A percentile compares a stretch with the other conserved stretches of the same genome.
Evolutionary conservation across 2,329 filamentous ascomycete genomes (phyloP).

Genomic region (Aspergillus novoparasiticus): DNA sequence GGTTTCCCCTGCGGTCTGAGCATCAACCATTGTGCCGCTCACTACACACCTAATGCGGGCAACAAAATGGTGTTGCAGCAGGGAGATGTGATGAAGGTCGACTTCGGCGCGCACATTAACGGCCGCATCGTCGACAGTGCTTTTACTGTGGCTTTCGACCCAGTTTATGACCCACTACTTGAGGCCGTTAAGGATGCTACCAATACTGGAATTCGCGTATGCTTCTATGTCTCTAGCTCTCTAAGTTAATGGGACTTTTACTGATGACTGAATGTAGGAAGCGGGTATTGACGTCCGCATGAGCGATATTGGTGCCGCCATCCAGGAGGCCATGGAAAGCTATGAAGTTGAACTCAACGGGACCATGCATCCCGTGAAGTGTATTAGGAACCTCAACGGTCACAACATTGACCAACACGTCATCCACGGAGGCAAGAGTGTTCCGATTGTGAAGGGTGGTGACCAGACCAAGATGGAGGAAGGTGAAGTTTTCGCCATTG

Average conservation of each 20-base stretch:
- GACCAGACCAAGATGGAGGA: conserved; percentile 98
- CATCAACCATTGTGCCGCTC: conserved; percentile 81
- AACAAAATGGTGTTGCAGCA: conserved; percentile 72
- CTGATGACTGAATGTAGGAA: conserved; percentile 55
- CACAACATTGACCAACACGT: conserved; percentile 88
- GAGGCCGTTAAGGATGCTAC: conserved; percentile 69
- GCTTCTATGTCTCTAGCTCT: conserved; percentile 15
- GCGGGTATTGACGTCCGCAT: conserved; percentile 91
- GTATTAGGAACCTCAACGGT: conserved; percentile 83
- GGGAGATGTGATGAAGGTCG: conserved; percentile 72
- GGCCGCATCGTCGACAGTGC: conserved; percentile 72
- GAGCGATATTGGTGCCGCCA: conserved; percentile 78
- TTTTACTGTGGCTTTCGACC: conserved; percentile 70
- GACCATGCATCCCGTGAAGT: conserved; percentile 76
- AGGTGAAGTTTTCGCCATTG: conserved; percentile 91
- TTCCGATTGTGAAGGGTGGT: conserved; percentile 86
- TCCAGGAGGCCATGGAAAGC: conserved; percentile 92
- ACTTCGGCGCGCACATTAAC: conserved; percentile 72
- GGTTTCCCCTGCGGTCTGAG: conserved; percentile 84
- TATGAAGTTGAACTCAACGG: conserved; percentile 86
- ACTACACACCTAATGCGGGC: conserved; percentile 84
- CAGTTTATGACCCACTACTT: conserved; percentile 68
- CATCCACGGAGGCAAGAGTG: conserved; percentile 89
- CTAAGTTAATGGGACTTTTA: conserved; percentile 10
- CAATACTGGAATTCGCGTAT: conserved; percentile 71